Conservation (phyloP, 2,329 filamentous ascomycete species). For the Alternaria novae-zelandiae region DNA sequence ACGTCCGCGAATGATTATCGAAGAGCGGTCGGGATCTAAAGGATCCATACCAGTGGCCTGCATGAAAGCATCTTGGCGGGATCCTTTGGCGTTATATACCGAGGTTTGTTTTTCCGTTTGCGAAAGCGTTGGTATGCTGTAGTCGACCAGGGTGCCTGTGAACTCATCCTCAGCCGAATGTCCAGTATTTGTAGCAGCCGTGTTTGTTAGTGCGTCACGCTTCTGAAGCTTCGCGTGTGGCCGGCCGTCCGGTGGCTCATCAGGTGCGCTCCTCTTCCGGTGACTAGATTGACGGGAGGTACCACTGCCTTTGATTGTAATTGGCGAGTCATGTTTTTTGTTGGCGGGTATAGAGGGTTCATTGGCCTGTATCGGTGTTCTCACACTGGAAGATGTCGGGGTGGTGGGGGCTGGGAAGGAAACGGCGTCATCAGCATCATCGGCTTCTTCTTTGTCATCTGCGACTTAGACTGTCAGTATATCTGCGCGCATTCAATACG, state of each 20-base stretch:
- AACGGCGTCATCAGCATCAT: background rate
- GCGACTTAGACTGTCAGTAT: background rate
- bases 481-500: background rate
- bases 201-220: conserved; percentile 1
- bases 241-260: background rate
- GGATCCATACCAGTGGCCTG: background rate
- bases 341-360: background rate
- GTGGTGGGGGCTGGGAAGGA: background rate
- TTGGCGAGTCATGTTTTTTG: background rate
- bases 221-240: conserved; percentile 5
- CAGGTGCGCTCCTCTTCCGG: background rate
- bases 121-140: background rate
- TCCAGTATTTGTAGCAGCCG: background rate
- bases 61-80: background rate
- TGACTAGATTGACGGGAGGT: background rate
- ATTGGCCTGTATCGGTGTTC: background rate
- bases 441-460: background rate
- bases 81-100: background rate
- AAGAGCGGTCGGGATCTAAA: background rate
- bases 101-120: conserved; percentile 11
- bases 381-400: background rate
- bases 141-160: conserved; percentile 13
- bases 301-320: background rate
- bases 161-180: background rate
- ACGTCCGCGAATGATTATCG: background rate